Evolutionary conservation across 768 basidiomycete genomes (phyloP), one percentile per base, ranked within the genome.

Genomic region (Termitomyces sp.): DNA sequence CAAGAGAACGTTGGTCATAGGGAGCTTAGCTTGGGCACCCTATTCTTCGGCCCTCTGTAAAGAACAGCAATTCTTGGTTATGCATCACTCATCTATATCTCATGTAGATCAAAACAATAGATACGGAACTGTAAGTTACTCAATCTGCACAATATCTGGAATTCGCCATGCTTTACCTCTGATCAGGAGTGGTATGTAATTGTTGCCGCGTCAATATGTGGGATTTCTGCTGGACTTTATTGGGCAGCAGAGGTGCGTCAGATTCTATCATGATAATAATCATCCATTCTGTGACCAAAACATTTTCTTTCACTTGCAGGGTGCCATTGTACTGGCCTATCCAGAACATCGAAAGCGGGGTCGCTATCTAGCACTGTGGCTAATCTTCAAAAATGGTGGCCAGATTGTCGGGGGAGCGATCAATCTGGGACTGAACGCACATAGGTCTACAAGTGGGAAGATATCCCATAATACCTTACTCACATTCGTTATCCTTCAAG

Each of bases 341-440:
- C 54, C 58, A 12, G 58, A 59, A 50, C 58, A 56, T 50, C 36
- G 33, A 27, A 60, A 60, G 16, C 53, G 50, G 20, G 59, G 53
- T 16, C 43, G 56, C 16, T 60, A 60, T 45, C 43, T 60, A 10
- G 53, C 56, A 13, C 52, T 57, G 22, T 60, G 59, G 53, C 41
- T 44, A 13, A 53, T 49, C 33, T 57, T 60, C 45, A 50, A 57
- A 48, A 53, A 44, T 36, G 46, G 45, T n/a, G 53, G 47, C 7
- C 53, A 57, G n/a, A 50, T 59, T 35, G 53, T 60, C n/a, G 61
- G 61, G 54, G 63, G 63, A 56, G 55, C 48, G 3, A 59, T 60
- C 31, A 59, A 47, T 27, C 52, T 63, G 22, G 61, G 56, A 22
- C 38, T 64, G 12, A 64, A 64, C 48, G 54, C 43, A 7, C 52